phyloP scores from a whole-genome alignment of 2,329 filamentous ascomycete species.

The Xylariaceae sp. region DNA sequence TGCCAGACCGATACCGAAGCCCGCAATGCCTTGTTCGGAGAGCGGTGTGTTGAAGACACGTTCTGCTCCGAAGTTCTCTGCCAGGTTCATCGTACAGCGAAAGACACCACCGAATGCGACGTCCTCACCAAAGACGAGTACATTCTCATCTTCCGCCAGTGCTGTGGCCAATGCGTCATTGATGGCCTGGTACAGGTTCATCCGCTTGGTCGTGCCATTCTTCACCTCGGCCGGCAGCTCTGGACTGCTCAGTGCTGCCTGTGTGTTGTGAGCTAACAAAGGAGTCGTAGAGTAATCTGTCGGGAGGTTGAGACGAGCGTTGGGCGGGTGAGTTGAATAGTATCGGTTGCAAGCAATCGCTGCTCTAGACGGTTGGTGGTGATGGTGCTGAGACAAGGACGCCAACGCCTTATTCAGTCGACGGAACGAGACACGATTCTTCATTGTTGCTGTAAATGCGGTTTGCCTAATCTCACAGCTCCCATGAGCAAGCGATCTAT shows the following conservation, averaged over 20 bases:
- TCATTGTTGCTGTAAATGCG: conserved; percentile 20
- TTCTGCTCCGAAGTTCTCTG: conserved; percentile 79
- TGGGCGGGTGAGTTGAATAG: conserved; percentile 55
- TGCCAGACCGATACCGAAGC: conserved; percentile 85
- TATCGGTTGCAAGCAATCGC: conserved; percentile 12
- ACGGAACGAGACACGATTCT: conserved; percentile 21
- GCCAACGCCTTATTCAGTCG: conserved; percentile 22
- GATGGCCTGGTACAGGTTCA: conserved; percentile 92
- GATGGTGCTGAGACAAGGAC: conserved; percentile 9
- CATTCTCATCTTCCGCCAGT: conserved; percentile 74
- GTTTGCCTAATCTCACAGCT: conserved; percentile 9
- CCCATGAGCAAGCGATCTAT: conserved; percentile 17
- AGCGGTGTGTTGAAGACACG: conserved; percentile 95
- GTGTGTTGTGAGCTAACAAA: conserved; percentile 73
- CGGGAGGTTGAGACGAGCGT: conserved; percentile 71
- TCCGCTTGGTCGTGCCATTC: conserved; percentile 69
- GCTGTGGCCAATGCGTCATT: conserved; percentile 84
- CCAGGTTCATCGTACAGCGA: conserved; percentile 84
- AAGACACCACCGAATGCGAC: conserved; percentile 97
- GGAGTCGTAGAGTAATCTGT: conserved; percentile 81
- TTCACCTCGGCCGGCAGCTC: conserved; percentile 64
- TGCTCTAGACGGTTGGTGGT: conserved; percentile 1
- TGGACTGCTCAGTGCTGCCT: conserved; percentile 62
- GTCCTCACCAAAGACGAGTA: conserved; percentile 92
- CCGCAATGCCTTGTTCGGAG: conserved; percentile 89